Evolutionary conservation across 2,329 filamentous ascomycete genomes (phyloP).

Genomic region (Talaromyces pinophilus): DNA sequence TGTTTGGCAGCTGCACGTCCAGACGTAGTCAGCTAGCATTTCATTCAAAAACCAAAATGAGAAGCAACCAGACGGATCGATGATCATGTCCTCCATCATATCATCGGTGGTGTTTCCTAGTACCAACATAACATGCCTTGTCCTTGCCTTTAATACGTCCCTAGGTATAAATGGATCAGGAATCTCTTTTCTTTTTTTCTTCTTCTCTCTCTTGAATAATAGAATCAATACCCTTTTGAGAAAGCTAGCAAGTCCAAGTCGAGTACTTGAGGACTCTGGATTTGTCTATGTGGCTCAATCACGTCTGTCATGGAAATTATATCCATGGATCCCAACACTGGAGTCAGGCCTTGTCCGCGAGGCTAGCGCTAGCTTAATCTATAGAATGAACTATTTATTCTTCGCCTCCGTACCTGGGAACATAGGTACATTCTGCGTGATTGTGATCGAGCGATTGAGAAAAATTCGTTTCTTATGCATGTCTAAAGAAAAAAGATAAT

Average conservation of each 20-base stretch:
- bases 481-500: background rate
- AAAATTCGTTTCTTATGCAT: background rate
- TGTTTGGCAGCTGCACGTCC: background rate
- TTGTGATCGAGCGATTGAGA: background rate
- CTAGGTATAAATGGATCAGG: too few relatives aligned
- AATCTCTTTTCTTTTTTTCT: background rate
- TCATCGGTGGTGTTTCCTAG: background rate
- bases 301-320: background rate
- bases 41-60: background rate
- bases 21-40: background rate
- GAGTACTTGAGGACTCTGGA: background rate
- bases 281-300: constrained; percentile 1
- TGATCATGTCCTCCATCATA: too few relatives aligned
- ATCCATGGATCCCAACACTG: background rate
- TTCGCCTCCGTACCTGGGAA: background rate
- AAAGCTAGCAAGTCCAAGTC: constrained; percentile 1
- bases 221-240: constrained; percentile 14
- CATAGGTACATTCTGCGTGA: background rate
- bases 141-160: background rate
- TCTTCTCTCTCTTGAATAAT: background rate
- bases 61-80: background rate
- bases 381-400: background rate
- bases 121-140: background rate
- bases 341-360: background rate
- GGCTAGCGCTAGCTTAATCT: background rate